A percentile compares a stretch with the other conserved stretches of the same genome.
Evolutionary conservation across 495 filamentous ascomycete species (phyloP).

Genomic region (Neurospora sp.): DNA sequence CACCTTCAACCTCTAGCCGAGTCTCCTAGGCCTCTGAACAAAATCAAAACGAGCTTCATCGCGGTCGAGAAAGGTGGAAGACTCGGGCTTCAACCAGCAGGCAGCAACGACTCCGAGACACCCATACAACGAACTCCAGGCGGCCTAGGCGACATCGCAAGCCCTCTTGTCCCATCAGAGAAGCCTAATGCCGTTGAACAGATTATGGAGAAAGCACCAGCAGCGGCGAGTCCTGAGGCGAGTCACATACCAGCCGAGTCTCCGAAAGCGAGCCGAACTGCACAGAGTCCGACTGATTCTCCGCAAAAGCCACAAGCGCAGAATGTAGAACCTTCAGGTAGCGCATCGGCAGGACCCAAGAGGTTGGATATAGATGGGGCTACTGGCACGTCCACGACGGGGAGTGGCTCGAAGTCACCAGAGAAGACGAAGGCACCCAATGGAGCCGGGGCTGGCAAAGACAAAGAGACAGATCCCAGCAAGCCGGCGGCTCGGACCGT

Average conservation of each 20-base stretch:
- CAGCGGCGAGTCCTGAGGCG: conserved; percentile 22
- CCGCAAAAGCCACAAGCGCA: conserved; percentile 3
- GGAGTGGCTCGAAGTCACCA: conserved; percentile 2
- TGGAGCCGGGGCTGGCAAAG: conserved; percentile 5
- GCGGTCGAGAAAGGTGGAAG: conserved; percentile 58
- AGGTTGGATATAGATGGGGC: neutral
- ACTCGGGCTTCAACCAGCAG: conserved; percentile 32
- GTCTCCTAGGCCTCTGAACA: conserved; percentile 56
- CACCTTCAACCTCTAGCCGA: conserved; percentile 10
- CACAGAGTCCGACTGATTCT: conserved; percentile 4
- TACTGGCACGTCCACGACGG: neutral
- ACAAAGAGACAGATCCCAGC: conserved; percentile 18
- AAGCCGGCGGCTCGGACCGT: conserved; percentile 35
- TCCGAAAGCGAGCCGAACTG: conserved; percentile 11
- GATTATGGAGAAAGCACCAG: conserved; percentile 16
- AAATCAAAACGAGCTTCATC: conserved; percentile 76
- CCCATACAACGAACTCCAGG: conserved; percentile 26
- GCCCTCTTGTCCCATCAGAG: conserved; percentile 21
- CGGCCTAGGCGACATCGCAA: conserved; percentile 24
- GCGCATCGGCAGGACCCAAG: neutral
- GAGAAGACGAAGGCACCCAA: conserved; percentile 2
- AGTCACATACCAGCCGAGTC: conserved; percentile 23
- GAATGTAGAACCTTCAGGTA: conserved; percentile 8
- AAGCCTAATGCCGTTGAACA: conserved; percentile 22
- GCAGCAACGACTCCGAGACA: conserved; percentile 32